Evolutionary conservation across 306 rosid genomes (phyloP).

Genomic region (Alnus rubra): DNA sequence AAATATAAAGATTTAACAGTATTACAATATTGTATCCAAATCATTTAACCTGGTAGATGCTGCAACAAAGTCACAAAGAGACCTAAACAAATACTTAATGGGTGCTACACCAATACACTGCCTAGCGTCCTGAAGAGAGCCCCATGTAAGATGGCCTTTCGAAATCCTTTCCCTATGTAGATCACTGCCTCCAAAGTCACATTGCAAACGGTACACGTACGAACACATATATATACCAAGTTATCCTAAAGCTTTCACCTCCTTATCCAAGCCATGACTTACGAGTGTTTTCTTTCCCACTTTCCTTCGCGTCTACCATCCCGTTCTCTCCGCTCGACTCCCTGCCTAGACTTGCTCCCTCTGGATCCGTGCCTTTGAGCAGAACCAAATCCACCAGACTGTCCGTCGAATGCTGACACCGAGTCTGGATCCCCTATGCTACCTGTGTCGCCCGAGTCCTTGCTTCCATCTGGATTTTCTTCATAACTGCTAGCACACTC

Average conservation of each 20-base stretch:
- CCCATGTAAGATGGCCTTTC: neutral
- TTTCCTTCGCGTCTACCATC: conserved; percentile 86
- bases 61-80: neutral
- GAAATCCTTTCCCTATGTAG: neutral
- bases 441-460: conserved; percentile 80
- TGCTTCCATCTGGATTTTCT: conserved; percentile 89
- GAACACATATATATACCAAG: neutral
- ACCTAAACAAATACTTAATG: no score
- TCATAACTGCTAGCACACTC: conserved; percentile 74
- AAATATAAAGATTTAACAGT: neutral
- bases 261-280: conserved; percentile 9
- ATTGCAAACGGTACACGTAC: neutral
- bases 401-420: conserved; percentile 76
- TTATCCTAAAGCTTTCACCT: neutral
- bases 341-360: conserved; percentile 83
- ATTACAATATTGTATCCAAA: neutral
- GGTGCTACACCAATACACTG: no score
- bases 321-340: conserved; percentile 76
- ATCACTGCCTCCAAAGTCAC: neutral
- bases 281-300: conserved; percentile 93
- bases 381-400: conserved; percentile 65
- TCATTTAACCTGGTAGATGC: neutral
- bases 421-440: conserved; percentile 87
- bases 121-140: no score
- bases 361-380: conserved; percentile 74